Evolutionary conservation across 805 yeast genomes (phyloP), one percentile per base, ranked within the genome.

Genomic region (Candida endomychidarum): DNA sequence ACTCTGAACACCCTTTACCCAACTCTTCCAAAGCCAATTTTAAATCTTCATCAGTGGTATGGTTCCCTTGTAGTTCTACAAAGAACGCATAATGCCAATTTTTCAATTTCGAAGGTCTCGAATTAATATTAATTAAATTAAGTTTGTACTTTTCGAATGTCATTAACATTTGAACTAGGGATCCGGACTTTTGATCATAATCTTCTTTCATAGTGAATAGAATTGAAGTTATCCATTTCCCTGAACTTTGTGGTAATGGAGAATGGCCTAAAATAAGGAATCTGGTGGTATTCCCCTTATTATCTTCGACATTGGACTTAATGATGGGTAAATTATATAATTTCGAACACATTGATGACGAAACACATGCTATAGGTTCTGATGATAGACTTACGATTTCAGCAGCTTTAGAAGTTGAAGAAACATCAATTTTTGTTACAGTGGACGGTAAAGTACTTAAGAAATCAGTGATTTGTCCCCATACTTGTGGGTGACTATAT

Each of bases 401-500:
- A 0, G 93, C 96, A 1, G 96, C 98, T 49, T 76, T 77, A 0
- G 96, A 83, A 0, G 98, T 91, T 0, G 96, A 87, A 2, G 75
- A 70, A 2, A 82, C 72, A 59, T 89, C 96, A 12, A 84, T 68
- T 44, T 63, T 47, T 4, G 34, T 61, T 26, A 65, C 59, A 33
- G 53, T 55, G 10, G 56, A 40, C 28, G 54, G 43, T 55, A 67
- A 46, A 14, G 66, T 37, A 22, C 47, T 37, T 29, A 85, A 56
- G 65, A 86, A 93, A 16, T 65, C 58, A 2, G 74, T 66, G 36
- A 86, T 82, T 58, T 91, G 99, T 8, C 96, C 95, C 99, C 99
- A 91, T 0, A 90, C 99, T 60, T 91, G 99, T 2, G 99, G 97
- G 61, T 91, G 99, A 3, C 96, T 86, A 63, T 86, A 86, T 14